These are phyloP conservation scores for Stachybotrys elegans DNA, from an alignment of 2,329 filamentous ascomycete species.

Conservation along the genomic window DNA sequence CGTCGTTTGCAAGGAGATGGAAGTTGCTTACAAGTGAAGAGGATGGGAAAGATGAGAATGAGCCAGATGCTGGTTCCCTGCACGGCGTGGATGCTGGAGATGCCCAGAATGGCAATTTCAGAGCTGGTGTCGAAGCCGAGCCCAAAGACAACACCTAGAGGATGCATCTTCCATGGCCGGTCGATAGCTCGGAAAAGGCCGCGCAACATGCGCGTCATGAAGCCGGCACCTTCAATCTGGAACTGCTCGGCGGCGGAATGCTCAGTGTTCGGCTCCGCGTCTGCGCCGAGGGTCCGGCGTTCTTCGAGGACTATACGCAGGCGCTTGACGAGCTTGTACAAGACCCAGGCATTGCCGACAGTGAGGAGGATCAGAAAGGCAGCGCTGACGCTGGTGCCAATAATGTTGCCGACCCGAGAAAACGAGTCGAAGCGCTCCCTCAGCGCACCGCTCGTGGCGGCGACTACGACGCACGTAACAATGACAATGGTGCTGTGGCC, in stretches of 20 bases:
- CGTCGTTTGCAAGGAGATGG: background rate
- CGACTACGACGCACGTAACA: slow-evolving; percentile 85
- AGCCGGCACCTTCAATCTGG: slow-evolving; percentile 71
- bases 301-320: slow-evolving; percentile 55
- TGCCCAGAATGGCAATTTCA: slow-evolving; percentile 87
- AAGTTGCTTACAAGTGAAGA: slow-evolving; percentile 67
- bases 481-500: slow-evolving; percentile 93
- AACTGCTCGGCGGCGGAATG: slow-evolving; percentile 43
- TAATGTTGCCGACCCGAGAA: slow-evolving; percentile 74
- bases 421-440: slow-evolving; percentile 78
- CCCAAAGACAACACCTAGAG: slow-evolving; percentile 81
- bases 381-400: slow-evolving; percentile 83
- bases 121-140: slow-evolving; percentile 94
- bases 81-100: slow-evolving; percentile 80
- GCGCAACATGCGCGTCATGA: slow-evolving; percentile 67
- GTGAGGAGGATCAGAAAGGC: slow-evolving; percentile 79
- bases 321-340: slow-evolving; percentile 69
- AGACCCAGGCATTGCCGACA: slow-evolving; percentile 77
- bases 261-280: slow-evolving; percentile 18
- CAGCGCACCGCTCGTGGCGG: slow-evolving; percentile 81
- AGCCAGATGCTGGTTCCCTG: slow-evolving; percentile 89
- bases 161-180: slow-evolving; percentile 93
- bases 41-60: slow-evolving; percentile 82
- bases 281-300: slow-evolving; percentile 9
- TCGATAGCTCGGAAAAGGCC: slow-evolving; percentile 71